Evolutionary conservation across 805 yeast species (phyloP).

Genomic region (Kodamaea laetipori): DNA sequence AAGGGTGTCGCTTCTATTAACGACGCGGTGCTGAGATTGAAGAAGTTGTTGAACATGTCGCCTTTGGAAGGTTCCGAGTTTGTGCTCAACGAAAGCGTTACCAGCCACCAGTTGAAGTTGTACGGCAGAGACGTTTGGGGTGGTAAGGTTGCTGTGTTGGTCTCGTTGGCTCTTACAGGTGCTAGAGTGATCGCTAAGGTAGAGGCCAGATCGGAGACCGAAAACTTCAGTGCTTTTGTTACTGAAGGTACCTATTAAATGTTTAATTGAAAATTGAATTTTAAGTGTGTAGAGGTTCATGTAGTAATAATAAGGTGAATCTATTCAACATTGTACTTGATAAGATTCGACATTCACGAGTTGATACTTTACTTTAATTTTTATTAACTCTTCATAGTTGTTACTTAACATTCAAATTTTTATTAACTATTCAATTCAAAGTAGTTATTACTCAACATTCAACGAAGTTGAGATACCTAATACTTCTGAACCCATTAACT

Average conservation of each 20-base stretch:
- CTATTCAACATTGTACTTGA: neutral
- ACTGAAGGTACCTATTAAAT: constrained; percentile 27
- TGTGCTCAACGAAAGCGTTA: constrained; percentile 54
- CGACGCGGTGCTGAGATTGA: constrained; percentile 52
- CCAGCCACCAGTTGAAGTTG: constrained; percentile 74
- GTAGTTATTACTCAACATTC: too few species aligned
- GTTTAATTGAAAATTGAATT: constrained; percentile 2
- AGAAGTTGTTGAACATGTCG: constrained; percentile 48
- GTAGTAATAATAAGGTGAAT: neutral
- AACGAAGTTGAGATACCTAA: too few species aligned
- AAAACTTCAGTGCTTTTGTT: constrained; percentile 51
- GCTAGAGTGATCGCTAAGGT: constrained; percentile 63
- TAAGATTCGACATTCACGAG: too few species aligned
- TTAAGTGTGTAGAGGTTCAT: neutral
- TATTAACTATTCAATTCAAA: too few species aligned
- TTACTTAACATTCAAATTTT: too few species aligned
- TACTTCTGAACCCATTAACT: too few species aligned
- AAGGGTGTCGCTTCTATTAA: constrained; percentile 41
- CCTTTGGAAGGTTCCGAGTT: constrained; percentile 74
- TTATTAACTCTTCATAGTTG: too few species aligned
- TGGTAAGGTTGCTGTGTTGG: constrained; percentile 54
- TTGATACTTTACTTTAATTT: too few species aligned
- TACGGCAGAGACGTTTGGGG: constrained; percentile 75
- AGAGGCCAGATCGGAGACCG: constrained; percentile 51
- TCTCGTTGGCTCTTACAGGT: constrained; percentile 53